Conservation (phyloP, 176 grass and related monocot genomes). For the Ananas comosus region DNA sequence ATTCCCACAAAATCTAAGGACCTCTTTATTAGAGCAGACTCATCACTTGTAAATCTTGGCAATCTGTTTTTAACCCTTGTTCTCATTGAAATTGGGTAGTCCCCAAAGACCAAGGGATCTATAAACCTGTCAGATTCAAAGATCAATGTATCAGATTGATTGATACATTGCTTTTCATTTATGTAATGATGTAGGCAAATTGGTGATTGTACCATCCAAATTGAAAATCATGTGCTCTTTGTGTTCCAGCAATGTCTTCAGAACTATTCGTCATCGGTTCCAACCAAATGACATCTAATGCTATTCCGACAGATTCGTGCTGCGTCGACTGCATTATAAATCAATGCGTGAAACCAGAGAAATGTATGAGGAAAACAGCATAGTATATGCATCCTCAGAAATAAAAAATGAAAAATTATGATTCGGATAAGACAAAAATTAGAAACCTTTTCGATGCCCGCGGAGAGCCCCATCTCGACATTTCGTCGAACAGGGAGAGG, state of each 20-base stretch:
- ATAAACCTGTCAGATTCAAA: conserved; percentile 48
- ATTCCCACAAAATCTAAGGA: conserved; percentile 90
- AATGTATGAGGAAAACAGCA: not conserved
- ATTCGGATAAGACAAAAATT: too few species aligned
- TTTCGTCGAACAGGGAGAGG: too few species aligned
- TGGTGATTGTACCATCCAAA: conserved; percentile 58
- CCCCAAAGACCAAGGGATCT: conserved; percentile 89
- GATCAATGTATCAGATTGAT: not conserved
- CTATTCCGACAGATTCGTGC: conserved; percentile 51
- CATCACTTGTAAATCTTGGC: conserved; percentile 54
- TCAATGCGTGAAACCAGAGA: not conserved
- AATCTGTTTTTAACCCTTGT: conserved; percentile 49
- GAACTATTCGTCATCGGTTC: conserved; percentile 45
- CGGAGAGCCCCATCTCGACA: too few species aligned
- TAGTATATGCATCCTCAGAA: not conserved
- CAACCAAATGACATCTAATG: conserved; percentile 95
- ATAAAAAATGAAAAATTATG: too few species aligned
- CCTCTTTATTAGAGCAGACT: conserved; percentile 61
- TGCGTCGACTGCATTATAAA: conserved; percentile 40
- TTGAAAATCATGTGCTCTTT: conserved; percentile 85
- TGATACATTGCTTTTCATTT: not conserved
- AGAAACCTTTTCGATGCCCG: too few species aligned
- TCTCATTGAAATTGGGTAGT: conserved; percentile 78
- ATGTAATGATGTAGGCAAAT: not conserved
- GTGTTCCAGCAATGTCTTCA: conserved; percentile 49